Percentiles rank a stretch among this genome's conserved stretches.
Conservation (phyloP, 192 early-diverging fungal genomes). For the Backusella psychrophila region DNA sequence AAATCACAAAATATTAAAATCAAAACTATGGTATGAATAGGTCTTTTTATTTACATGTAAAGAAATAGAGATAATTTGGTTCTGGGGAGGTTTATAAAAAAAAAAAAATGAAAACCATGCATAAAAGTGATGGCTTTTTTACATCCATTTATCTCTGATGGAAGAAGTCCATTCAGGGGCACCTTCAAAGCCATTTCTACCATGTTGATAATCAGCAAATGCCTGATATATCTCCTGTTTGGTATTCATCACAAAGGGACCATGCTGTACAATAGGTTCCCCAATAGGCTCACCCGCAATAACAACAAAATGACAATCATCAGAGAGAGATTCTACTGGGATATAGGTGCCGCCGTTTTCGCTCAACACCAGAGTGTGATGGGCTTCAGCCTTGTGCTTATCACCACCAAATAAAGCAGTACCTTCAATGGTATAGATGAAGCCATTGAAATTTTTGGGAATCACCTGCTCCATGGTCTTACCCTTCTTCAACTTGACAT, state of each 20-base stretch:
- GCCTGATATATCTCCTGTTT: slow-evolving; percentile 46
- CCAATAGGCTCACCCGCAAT: slow-evolving; percentile 37
- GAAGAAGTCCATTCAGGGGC: slow-evolving; percentile 50
- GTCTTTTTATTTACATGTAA: no score
- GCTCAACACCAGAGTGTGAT: slow-evolving; percentile 45
- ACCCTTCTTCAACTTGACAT: slow-evolving; percentile 62
- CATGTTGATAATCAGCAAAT: slow-evolving; percentile 55
- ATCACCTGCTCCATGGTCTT: slow-evolving; percentile 54
- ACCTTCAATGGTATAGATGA: slow-evolving; percentile 63
- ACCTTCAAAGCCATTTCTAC: slow-evolving; percentile 69
- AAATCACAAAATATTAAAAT: no score
- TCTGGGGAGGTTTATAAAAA: no score
- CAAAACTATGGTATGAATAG: no score
- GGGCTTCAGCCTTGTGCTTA: slow-evolving; percentile 28
- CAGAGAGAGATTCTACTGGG: slow-evolving; percentile 36
- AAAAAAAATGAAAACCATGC: no score
- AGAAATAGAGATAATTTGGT: no score
- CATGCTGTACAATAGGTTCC: slow-evolving; percentile 62
- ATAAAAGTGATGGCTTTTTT: background rate
- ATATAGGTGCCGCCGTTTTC: slow-evolving; percentile 33
- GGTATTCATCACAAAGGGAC: slow-evolving; percentile 67
- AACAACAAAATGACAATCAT: slow-evolving; percentile 30
- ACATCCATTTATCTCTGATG: slow-evolving; percentile 32
- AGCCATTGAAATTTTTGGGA: slow-evolving; percentile 53
- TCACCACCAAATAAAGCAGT: slow-evolving; percentile 49